Percentiles rank a stretch among this genome's conserved stretches.
phyloP scores from a whole-genome alignment of 805 yeast species.

The Wickerhamiella vanderwaltii region DNA sequence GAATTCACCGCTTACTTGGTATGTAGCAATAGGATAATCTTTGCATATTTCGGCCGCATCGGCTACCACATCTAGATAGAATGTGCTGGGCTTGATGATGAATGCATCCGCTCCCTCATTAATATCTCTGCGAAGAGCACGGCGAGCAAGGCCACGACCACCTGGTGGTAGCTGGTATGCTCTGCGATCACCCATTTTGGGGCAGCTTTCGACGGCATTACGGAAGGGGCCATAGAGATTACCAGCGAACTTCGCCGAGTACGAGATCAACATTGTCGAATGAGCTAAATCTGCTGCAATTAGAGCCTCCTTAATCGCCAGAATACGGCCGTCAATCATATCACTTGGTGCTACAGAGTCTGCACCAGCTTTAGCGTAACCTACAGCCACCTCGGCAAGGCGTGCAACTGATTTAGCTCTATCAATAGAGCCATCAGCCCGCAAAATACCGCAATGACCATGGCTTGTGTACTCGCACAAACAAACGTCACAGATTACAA shows the following conservation, averaged over 20 bases:
- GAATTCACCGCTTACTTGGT: slow-evolving; percentile 94
- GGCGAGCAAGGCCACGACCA: slow-evolving; percentile 83
- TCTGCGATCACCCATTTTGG: slow-evolving; percentile 82
- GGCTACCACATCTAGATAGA: slow-evolving; percentile 79
- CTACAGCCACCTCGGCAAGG: slow-evolving; percentile 87
- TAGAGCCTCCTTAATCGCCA: slow-evolving; percentile 75
- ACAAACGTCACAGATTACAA: slow-evolving; percentile 88
- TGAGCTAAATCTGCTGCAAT: slow-evolving; percentile 75
- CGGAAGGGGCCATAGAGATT: slow-evolving; percentile 91
- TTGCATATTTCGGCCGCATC: slow-evolving; percentile 75
- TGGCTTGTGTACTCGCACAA: slow-evolving; percentile 92
- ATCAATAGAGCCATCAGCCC: slow-evolving; percentile 66
- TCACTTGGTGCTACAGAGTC: slow-evolving; percentile 94
- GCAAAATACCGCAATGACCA: slow-evolving; percentile 93
- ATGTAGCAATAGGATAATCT: slow-evolving; percentile 84
- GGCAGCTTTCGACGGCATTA: slow-evolving; percentile 91
- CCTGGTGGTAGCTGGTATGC: slow-evolving; percentile 89
- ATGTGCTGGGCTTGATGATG: slow-evolving; percentile 91
- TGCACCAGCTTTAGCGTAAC: slow-evolving; percentile 93
- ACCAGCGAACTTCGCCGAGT: slow-evolving; percentile 89
- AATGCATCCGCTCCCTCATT: slow-evolving; percentile 92
- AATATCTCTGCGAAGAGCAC: slow-evolving; percentile 79
- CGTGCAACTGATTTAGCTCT: slow-evolving; percentile 64
- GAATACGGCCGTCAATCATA: slow-evolving; percentile 92
- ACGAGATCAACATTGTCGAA: slow-evolving; percentile 78